These are phyloP conservation scores for Leccinellum luteum DNA, from an alignment of 768 basidiomycete species.

Conservation along the genomic window DNA sequence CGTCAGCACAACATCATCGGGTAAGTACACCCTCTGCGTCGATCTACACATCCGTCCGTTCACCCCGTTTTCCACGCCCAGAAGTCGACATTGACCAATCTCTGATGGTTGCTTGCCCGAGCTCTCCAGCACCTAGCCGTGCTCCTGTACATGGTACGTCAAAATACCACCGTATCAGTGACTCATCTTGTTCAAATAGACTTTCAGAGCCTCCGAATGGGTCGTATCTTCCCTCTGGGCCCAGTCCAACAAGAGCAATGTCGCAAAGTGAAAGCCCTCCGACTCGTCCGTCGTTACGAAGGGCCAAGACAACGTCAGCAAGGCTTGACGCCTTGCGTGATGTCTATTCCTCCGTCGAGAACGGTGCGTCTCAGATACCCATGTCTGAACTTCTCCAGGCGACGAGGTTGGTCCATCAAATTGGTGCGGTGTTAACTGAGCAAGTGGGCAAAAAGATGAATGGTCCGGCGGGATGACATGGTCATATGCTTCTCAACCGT, in stretches of 20 bases:
- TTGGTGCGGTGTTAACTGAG: slow-evolving; percentile 46
- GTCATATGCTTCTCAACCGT: not conserved
- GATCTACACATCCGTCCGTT: not conserved
- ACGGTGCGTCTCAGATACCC: slow-evolving; percentile 47
- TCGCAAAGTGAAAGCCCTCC: slow-evolving; percentile 12
- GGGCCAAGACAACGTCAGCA: slow-evolving; percentile 39
- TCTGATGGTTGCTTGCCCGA: slow-evolving; percentile 8
- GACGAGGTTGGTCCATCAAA: slow-evolving; percentile 42
- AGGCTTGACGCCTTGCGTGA: slow-evolving; percentile 44
- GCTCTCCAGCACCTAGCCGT: slow-evolving; percentile 6
- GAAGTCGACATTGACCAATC: slow-evolving; percentile 25
- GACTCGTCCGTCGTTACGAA: slow-evolving; percentile 27
- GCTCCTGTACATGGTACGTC: slow-evolving; percentile 10
- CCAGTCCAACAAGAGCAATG: slow-evolving; percentile 1
- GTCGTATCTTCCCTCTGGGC: not conserved
- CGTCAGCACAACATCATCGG: slow-evolving; percentile 19
- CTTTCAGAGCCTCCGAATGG: slow-evolving; percentile 1
- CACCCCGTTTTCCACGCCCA: not conserved
- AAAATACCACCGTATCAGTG: not conserved
- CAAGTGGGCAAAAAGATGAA: slow-evolving; percentile 40
- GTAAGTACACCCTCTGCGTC: slow-evolving; percentile 6
- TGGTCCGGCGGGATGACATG: slow-evolving; percentile 3
- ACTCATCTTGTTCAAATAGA: not conserved
- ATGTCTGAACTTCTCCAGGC: slow-evolving; percentile 49
- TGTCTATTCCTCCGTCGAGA: slow-evolving; percentile 42